These are phyloP conservation scores for Paracoccidioides lutzii DNA, from an alignment of 2,329 filamentous ascomycete species.

Conservation along the genomic window DNA sequence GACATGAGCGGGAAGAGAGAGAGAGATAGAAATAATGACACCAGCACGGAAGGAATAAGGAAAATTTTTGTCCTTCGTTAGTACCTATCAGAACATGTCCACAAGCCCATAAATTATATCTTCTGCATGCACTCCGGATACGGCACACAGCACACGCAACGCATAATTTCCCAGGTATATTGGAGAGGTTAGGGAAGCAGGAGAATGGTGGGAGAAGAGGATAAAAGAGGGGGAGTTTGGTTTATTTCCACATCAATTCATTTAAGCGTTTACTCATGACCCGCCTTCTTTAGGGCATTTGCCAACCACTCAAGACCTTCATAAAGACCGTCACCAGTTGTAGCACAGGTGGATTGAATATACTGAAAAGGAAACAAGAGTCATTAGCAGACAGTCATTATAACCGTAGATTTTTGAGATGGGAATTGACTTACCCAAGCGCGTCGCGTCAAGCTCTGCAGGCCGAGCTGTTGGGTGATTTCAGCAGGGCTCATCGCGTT, in stretches of 20 bases:
- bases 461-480: constrained; percentile 99
- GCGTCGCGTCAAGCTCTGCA: constrained; percentile 96
- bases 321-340: constrained; percentile 97
- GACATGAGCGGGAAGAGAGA: neutral
- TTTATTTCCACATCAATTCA: constrained; percentile 7
- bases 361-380: constrained; percentile 45
- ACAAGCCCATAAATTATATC: neutral
- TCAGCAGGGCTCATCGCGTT: constrained; percentile 99
- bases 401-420: constrained; percentile 12
- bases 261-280: constrained; percentile 32
- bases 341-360: constrained; percentile 99
- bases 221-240: neutral
- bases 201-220: neutral
- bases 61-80: neutral
- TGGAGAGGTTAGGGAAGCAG: neutral
- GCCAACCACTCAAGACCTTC: constrained; percentile 94
- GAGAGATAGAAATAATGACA: neutral
- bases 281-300: constrained; percentile 63
- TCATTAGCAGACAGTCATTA: neutral
- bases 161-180: neutral
- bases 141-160: neutral
- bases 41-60: neutral
- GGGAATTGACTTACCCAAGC: constrained; percentile 69
- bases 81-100: neutral
- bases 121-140: neutral